phyloP scores from a whole-genome alignment of 1,284 basidiomycete genomes.

The Inonotus hispidus region DNA sequence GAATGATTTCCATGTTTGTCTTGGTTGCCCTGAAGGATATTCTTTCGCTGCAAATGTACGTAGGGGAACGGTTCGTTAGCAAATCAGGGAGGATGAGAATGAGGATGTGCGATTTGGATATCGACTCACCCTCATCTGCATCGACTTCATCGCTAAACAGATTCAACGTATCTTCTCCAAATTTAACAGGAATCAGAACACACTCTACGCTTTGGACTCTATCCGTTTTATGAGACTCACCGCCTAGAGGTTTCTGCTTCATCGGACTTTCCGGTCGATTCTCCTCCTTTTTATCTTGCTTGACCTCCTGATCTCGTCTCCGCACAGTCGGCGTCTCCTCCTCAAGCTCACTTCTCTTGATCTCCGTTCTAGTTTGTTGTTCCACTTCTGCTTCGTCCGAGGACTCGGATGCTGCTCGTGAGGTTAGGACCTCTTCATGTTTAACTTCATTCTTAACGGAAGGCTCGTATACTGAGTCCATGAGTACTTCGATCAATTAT shows the following conservation, averaged over 20 bases:
- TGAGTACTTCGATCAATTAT: not conserved
- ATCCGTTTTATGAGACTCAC: not conserved
- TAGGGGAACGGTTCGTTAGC: not conserved
- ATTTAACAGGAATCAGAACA: not conserved
- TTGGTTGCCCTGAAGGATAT: not conserved
- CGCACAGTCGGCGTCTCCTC: not conserved
- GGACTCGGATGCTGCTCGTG: slow-evolving; percentile 6
- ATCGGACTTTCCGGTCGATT: not conserved
- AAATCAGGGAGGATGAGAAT: not conserved
- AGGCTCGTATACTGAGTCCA: not conserved
- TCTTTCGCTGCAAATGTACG: not conserved
- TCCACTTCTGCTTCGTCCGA: slow-evolving; percentile 17
- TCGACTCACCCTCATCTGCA: not conserved
- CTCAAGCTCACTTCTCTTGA: not conserved
- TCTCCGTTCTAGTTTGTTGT: slow-evolving; percentile 6
- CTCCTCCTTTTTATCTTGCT: not conserved
- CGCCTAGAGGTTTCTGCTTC: not conserved
- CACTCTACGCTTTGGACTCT: not conserved
- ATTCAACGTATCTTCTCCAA: slow-evolving; percentile 6
- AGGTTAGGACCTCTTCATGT: not conserved
- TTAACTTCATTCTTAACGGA: not conserved
- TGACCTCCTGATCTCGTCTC: not conserved
- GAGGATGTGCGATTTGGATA: too few species aligned
- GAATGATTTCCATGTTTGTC: not conserved
- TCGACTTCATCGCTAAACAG: slow-evolving; percentile 10